These are phyloP conservation scores for Metschnikowia chrysomelidarum DNA, from an alignment of 805 yeast species.

Conservation along the genomic window DNA sequence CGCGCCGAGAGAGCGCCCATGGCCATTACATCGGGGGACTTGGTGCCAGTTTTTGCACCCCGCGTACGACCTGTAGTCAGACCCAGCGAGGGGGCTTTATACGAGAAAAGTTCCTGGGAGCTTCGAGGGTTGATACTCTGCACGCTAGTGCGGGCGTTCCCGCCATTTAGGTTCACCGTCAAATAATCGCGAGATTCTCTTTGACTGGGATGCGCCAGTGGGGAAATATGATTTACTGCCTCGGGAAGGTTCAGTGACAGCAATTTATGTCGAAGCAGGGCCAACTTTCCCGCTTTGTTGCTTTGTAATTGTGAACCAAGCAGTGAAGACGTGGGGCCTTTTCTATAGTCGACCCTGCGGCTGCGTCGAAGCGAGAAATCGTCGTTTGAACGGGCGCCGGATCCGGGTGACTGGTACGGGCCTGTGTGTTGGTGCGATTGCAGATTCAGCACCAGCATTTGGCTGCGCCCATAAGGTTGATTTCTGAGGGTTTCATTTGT, in stretches of 20 bases:
- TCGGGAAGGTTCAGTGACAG: constrained; percentile 2
- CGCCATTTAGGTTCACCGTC: too few relatives aligned
- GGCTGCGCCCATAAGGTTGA: too few relatives aligned
- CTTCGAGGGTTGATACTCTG: constrained; percentile 24
- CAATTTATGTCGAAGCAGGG: constrained; percentile 25
- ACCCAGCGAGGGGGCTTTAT: constrained; percentile 23
- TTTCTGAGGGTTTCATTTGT: too few relatives aligned
- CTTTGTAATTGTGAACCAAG: constrained; percentile 26
- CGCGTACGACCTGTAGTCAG: constrained; percentile 1
- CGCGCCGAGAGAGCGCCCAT: constrained; percentile 7
- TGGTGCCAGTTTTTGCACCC: constrained; percentile 1
- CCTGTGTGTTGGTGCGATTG: constrained; percentile 2
- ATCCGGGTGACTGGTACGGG: not conserved
- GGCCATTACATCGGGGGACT: constrained; percentile 1
- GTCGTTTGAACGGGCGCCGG: constrained; percentile 3
- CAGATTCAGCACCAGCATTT: not conserved
- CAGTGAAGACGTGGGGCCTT: constrained; percentile 22
- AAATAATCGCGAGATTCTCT: too few relatives aligned
- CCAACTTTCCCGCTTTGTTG: constrained; percentile 25
- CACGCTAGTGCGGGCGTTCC: constrained; percentile 9
- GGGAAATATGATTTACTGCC: too few relatives aligned
- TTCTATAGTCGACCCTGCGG: constrained; percentile 41
- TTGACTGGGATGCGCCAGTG: too few relatives aligned
- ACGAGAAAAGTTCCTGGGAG: constrained; percentile 37
- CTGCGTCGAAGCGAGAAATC: constrained; percentile 36